Conservation (phyloP, 2,329 filamentous ascomycete genomes). For the Colletotrichum lini region DNA sequence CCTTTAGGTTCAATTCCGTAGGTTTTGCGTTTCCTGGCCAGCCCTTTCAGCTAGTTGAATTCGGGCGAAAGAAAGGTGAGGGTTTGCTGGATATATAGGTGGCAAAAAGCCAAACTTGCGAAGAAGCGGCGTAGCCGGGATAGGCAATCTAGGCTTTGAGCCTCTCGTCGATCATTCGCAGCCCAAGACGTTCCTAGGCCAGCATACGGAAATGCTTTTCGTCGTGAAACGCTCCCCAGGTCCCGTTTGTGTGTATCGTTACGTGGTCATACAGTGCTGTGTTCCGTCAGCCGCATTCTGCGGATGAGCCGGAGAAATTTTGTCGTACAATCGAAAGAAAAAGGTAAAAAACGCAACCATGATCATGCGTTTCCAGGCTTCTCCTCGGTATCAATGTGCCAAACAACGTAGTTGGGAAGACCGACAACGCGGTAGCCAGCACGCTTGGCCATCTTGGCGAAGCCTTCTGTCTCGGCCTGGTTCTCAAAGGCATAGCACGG, state of each 20-base stretch:
- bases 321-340: slow-evolving; percentile 42
- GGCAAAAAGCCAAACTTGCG: slow-evolving; percentile 29
- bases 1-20: slow-evolving; percentile 35
- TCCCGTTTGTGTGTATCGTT: slow-evolving; percentile 39
- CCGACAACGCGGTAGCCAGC: slow-evolving; percentile 94
- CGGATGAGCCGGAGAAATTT: slow-evolving; percentile 39
- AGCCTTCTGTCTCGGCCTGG: slow-evolving; percentile 98
- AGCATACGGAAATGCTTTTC: slow-evolving; percentile 29
- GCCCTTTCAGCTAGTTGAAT: slow-evolving; percentile 6
- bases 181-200: slow-evolving; percentile 32
- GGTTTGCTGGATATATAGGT: slow-evolving; percentile 34
- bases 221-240: slow-evolving; percentile 34
- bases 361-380: slow-evolving; percentile 82
- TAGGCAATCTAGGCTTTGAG: slow-evolving; percentile 21
- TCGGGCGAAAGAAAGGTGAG: slow-evolving; percentile 21
- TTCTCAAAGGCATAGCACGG: slow-evolving; percentile 98
- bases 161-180: slow-evolving; percentile 22
- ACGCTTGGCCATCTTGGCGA: slow-evolving; percentile 98
- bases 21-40: slow-evolving; percentile 23
- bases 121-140: slow-evolving; percentile 22
- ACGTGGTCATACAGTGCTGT: slow-evolving; percentile 42
- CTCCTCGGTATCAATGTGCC: slow-evolving; percentile 98
- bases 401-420: slow-evolving; percentile 97
- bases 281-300: slow-evolving; percentile 41
- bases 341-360: slow-evolving; percentile 14